Evolutionary conservation across 306 rosid genomes (phyloP).

Genomic region (Senna siamea): DNA sequence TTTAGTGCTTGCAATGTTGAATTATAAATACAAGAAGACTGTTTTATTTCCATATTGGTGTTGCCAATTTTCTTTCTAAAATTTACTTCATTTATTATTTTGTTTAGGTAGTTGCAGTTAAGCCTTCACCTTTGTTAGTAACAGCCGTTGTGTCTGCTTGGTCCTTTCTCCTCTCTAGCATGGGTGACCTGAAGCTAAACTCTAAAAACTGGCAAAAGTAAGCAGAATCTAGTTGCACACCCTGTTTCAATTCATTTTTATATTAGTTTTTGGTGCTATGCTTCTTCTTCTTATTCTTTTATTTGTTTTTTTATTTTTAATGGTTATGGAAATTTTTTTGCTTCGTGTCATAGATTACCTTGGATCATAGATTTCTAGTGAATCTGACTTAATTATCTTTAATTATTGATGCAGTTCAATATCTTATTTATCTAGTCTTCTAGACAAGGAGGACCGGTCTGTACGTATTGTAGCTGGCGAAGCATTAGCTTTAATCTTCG

Average conservation of each 20-base stretch:
- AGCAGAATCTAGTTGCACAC: slow-evolving; percentile 34
- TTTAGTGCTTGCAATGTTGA: background rate
- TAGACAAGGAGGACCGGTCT: slow-evolving; percentile 76
- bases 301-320: too few species aligned
- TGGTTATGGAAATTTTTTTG: background rate
- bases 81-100: slow-evolving; percentile 6
- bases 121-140: slow-evolving; percentile 55
- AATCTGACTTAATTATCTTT: background rate
- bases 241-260: background rate
- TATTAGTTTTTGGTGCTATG: background rate
- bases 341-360: background rate
- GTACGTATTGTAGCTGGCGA: slow-evolving; percentile 81
- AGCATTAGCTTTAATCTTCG: slow-evolving; percentile 78
- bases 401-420: slow-evolving; percentile 59
- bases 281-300: too few species aligned
- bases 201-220: slow-evolving; percentile 76
- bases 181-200: slow-evolving; percentile 58
- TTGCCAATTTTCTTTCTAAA: background rate
- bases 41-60: background rate
- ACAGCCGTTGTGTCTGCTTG: slow-evolving; percentile 68
- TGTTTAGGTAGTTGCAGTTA: slow-evolving; percentile 62
- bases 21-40: background rate
- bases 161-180: slow-evolving; percentile 81
- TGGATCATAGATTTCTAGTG: background rate
- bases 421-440: slow-evolving; percentile 66